These are phyloP conservation scores for Coemansia sp. DNA, from an alignment of 192 early-diverging fungal genomes.

Conservation along the genomic window DNA sequence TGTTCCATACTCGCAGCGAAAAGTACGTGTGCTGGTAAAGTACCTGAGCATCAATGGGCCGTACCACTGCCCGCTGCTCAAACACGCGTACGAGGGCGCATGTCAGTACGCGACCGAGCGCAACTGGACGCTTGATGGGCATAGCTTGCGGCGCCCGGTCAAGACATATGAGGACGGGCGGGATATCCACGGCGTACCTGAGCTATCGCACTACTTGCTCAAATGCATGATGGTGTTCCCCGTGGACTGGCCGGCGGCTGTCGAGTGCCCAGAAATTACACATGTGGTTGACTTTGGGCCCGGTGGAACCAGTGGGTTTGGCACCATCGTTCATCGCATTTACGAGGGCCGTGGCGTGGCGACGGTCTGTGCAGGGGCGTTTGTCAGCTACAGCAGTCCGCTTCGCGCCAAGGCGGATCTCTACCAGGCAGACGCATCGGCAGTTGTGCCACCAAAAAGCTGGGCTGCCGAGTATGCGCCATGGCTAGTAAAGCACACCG, in stretches of 20 bases:
- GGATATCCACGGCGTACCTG: conserved; percentile 5
- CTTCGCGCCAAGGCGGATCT: conserved; percentile 11
- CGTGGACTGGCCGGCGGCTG: conserved; percentile 35
- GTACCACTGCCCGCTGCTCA: conserved; percentile 80
- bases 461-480: conserved; percentile 84
- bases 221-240: conserved; percentile 25
- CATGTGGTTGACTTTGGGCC: conserved; percentile 96
- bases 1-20: conserved; percentile 78
- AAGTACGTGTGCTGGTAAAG: conserved; percentile 74
- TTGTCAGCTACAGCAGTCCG: neutral
- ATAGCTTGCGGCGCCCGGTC: conserved; percentile 10
- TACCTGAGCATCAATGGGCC: conserved; percentile 74
- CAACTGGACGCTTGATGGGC: conserved; percentile 11
- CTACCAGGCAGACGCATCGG: conserved; percentile 13
- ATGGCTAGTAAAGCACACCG: conserved; percentile 63
- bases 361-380: conserved; percentile 18
- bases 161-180: conserved; percentile 15
- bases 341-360: conserved; percentile 83
- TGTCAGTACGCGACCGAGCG: conserved; percentile 10
- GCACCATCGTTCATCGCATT: conserved; percentile 75
- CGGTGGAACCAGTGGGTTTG: conserved; percentile 79
- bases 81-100: conserved; percentile 60
- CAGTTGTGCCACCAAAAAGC: conserved; percentile 66
- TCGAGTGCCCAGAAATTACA: conserved; percentile 24
- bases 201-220: conserved; percentile 20